Evolutionary conservation across 495 filamentous ascomycete species (phyloP), one percentile per base, ranked within the genome.

Genomic region (Penicillium flavigenum): DNA sequence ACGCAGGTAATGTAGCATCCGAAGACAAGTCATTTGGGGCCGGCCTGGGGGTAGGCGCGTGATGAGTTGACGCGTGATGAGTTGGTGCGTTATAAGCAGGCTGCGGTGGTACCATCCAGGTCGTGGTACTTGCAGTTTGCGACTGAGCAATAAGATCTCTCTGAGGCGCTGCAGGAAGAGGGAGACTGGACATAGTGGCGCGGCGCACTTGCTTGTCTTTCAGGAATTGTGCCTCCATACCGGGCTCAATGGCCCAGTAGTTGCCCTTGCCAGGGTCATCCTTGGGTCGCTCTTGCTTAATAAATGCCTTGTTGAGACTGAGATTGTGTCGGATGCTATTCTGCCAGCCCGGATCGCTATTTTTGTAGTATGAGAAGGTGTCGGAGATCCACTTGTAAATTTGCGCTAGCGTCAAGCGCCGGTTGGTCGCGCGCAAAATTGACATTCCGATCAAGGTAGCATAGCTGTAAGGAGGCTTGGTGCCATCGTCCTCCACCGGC

Each of bases 331-430:
- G 88, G 71, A 98, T 98, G 75, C 93, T 96, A 69, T 98, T 98
- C 73, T 97, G 92, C 94, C 94, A 98, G 26, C 94, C 93, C 5
- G 89, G 82, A 54, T 96, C 91, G 34, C 85, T 81, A 17, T 84
- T 83, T 54, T 85, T 86, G 76, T 97, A 98, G 71, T 89, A 96
- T 3, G 81, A 83, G 69, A 90, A 98, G 4, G 88, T 94, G 67
- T 98, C 91, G 1, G 90, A 91, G 57, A 98, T 98, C 94, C 94
- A 98, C 66, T 94, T 96, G 82, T 98, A 98, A 59, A 98, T 98
- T 68, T 97, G 92, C n/a, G 92, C 86, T 1, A 98, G 79, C 2
- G 94, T 97, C 48, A 98, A 76, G 39, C 89, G 86, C 22, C 91
- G 86, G 42, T 89, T 86, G 29, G 90, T 86, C 5, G 94, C 89